A percentile compares a stretch with the other conserved stretches of the same genome.
phyloP scores from a whole-genome alignment of 768 basidiomycete species.

The Lentinula edodes region DNA sequence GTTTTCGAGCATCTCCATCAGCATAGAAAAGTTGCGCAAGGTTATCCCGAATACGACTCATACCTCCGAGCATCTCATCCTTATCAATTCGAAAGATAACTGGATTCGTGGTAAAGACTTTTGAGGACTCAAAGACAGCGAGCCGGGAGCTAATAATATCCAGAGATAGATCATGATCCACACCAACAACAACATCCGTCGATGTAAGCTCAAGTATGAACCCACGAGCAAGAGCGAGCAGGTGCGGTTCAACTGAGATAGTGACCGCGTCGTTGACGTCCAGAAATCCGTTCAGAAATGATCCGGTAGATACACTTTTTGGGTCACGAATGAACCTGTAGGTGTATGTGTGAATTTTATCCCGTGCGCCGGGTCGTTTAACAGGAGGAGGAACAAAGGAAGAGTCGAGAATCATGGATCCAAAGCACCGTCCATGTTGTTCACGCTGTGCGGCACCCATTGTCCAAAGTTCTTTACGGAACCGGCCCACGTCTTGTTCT shows the following conservation, averaged over 20 bases:
- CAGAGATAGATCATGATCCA: conserved; percentile 72
- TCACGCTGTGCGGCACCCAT: conserved; percentile 78
- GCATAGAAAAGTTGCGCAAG: conserved; percentile 85
- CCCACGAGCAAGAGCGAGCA: conserved; percentile 82
- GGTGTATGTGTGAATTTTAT: conserved; percentile 70
- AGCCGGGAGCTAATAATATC: conserved; percentile 39
- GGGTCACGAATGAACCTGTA: conserved; percentile 59
- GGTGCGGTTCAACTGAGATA: conserved; percentile 79
- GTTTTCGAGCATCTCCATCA: conserved; percentile 60
- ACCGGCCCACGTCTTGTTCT: conserved; percentile 80
- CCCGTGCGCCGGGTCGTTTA: conserved; percentile 1
- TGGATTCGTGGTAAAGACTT: conserved; percentile 8
- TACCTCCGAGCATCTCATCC: conserved; percentile 84
- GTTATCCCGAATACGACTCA: conserved; percentile 87
- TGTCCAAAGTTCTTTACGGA: conserved; percentile 92
- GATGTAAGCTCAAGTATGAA: conserved; percentile 73
- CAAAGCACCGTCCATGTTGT: conserved; percentile 78
- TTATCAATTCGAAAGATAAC: conserved; percentile 84
- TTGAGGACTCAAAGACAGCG: conserved; percentile 12
- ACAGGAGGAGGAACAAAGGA: not conserved
- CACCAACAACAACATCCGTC: conserved; percentile 62
- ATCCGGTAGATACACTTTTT: conserved; percentile 17
- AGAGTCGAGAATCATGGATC: conserved; percentile 67
- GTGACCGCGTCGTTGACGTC: conserved; percentile 77
- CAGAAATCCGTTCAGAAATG: conserved; percentile 76